phyloP scores from a whole-genome alignment of 202 grass and related monocot genomes.

The Setaria italica region DNA sequence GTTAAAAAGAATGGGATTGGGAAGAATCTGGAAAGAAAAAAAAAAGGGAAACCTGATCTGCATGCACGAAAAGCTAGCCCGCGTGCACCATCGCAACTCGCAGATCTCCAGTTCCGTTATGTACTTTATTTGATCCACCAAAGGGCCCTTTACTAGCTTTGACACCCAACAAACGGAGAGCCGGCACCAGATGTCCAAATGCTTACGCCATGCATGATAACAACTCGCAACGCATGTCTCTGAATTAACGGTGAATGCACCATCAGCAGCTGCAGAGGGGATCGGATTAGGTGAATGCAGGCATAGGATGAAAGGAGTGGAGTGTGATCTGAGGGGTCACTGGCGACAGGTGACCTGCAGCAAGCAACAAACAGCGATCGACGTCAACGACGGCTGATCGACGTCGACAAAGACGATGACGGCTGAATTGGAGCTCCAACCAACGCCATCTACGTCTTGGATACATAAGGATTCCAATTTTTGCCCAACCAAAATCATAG shows the following conservation, averaged over 20 bases:
- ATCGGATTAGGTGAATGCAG: not conserved
- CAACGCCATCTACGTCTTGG: not conserved
- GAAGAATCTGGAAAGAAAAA: not conserved
- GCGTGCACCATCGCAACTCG: not conserved
- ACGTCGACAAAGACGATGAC: not conserved
- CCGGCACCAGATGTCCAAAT: not conserved
- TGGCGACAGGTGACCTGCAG: conserved; percentile 5
- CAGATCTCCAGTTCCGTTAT: not conserved
- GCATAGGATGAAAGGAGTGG: not conserved
- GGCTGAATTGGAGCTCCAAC: not conserved
- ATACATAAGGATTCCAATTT: no score
- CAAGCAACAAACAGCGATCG: not conserved
- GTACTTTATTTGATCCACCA: not conserved
- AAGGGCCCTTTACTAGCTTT: not conserved
- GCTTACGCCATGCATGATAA: not conserved
- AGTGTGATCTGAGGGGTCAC: not conserved
- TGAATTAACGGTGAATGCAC: not conserved
- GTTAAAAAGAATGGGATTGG: not conserved
- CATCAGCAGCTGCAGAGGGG: not conserved
- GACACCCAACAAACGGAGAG: not conserved
- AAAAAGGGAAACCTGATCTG: not conserved
- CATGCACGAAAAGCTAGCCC: not conserved
- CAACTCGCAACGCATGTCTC: not conserved
- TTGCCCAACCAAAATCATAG: no score
- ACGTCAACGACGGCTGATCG: not conserved